Conservation (phyloP, 331 rosid species). For the Quercus tomentella region DNA sequence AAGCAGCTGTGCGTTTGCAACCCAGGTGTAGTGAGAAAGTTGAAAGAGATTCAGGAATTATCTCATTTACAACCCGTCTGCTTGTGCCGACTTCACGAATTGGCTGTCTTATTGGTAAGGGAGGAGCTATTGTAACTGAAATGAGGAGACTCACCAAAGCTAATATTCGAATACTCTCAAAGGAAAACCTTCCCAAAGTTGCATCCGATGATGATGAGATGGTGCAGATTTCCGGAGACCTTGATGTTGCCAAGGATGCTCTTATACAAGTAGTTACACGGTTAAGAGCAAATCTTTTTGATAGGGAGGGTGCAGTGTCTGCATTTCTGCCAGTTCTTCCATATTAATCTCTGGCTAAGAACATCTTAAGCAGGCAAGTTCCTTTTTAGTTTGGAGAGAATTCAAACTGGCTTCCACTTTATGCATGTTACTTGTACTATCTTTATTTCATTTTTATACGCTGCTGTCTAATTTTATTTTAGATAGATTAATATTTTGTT, state of each 20-base stretch:
- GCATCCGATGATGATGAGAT: constrained; percentile 95
- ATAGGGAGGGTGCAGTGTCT: constrained; percentile 86
- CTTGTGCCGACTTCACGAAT: constrained; percentile 89
- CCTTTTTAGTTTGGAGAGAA: neutral
- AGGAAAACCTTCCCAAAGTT: constrained; percentile 90
- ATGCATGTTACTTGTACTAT: too few relatives aligned
- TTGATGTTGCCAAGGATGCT: constrained; percentile 94
- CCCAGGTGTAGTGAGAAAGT: constrained; percentile 93
- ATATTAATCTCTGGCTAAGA: constrained; percentile 26
- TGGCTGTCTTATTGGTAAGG: constrained; percentile 99
- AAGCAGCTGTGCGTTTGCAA: constrained; percentile 94
- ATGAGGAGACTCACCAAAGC: constrained; percentile 92
- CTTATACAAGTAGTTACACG: constrained; percentile 89
- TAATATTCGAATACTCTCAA: constrained; percentile 80
- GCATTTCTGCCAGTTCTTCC: constrained; percentile 84
- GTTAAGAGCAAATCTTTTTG: constrained; percentile 85
- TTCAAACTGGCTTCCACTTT: neutral
- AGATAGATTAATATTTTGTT: too few relatives aligned
- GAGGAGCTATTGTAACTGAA: constrained; percentile 92
- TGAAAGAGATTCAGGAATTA: constrained; percentile 95
- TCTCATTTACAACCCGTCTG: constrained; percentile 88
- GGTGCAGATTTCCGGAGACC: constrained; percentile 99
- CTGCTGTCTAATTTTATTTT: too few relatives aligned
- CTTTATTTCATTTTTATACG: too few relatives aligned
- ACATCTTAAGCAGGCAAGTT: constrained; percentile 5